phyloP scores from a whole-genome alignment of 129 eudicot species.

The Daucus carota region DH1_v3.0 NC_030389.2:41522001-41522500 shows the following conservation, averaged over 20 bases:
- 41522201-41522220: not conserved
- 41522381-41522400: too few species aligned
- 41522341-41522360: too few species aligned
- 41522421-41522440: too few species aligned
- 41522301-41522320: not conserved
- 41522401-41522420: too few species aligned
- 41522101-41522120: not conserved
- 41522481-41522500: too few species aligned
- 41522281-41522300: not conserved
- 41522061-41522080: not conserved
- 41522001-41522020: not conserved
- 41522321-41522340: too few species aligned
- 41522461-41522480: too few species aligned
- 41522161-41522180: not conserved
- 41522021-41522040: slow-evolving; percentile 1
- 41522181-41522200: not conserved
- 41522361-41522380: too few species aligned
- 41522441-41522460: too few species aligned
- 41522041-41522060: not conserved
- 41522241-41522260: not conserved
- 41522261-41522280: not conserved
- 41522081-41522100: not conserved
- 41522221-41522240: not conserved
- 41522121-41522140: not conserved
- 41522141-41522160: not conserved